Evolutionary conservation across 306 rosid species (phyloP).

Genomic region (Carpinus fangiana): DNA sequence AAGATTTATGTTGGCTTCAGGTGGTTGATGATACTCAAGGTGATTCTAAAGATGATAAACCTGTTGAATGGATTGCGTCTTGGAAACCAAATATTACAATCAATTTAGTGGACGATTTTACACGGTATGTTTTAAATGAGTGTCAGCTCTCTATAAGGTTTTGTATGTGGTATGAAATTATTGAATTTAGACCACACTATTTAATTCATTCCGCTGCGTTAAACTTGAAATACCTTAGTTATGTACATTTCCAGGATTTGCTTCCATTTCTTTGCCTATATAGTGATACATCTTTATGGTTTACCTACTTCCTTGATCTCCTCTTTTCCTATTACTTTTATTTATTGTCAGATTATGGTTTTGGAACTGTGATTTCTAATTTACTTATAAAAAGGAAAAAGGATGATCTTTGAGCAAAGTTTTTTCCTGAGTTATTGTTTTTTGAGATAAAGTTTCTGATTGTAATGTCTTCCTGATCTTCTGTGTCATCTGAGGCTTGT

Average conservation of each 20-base stretch:
- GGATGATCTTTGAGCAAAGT: not conserved
- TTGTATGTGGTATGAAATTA: not conserved
- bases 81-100: slow-evolving; percentile 92
- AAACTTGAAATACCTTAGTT: not conserved
- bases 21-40: slow-evolving; percentile 58
- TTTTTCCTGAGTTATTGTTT: not conserved
- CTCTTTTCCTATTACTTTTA: not conserved
- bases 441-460: not conserved
- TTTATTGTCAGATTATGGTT: not conserved
- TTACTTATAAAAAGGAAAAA: not conserved
- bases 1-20: slow-evolving; percentile 44
- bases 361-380: not conserved
- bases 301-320: not conserved
- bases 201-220: not conserved
- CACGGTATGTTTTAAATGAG: slow-evolving; percentile 53
- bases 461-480: not conserved
- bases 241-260: not conserved
- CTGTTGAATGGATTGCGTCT: slow-evolving; percentile 78
- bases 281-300: not conserved
- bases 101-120: slow-evolving; percentile 91
- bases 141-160: not conserved
- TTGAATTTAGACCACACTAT: not conserved
- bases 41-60: slow-evolving; percentile 61
- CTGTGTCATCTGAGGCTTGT: not conserved
- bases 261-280: not conserved